Evolutionary conservation across 495 filamentous ascomycete species (phyloP), one percentile per base, ranked within the genome.

Genomic region (Annulohypoxylon stygium): DNA sequence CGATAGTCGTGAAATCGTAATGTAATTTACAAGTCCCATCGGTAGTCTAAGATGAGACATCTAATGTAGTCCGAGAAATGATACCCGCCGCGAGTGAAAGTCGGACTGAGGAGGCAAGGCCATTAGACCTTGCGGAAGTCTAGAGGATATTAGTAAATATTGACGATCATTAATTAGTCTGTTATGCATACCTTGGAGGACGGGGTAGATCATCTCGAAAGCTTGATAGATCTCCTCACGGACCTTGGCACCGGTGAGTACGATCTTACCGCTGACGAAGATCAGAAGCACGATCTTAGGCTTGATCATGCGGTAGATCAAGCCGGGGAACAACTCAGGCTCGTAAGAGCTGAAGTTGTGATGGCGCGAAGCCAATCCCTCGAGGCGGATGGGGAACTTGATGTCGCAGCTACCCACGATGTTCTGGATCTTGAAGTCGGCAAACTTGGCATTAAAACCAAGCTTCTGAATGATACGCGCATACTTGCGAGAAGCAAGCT

Each of bases 261-360:
- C 97, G 69, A 98, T 99, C 88, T 98, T 98, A 74, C 96, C 96
- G 77, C 92, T 95, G 80, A 99, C 96, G 86, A 99, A 99, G 80
- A 99, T 98, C 83, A 99, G 83, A 16, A 99, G 92, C 23, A 99
- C 96, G 71, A 99, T 98, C 91, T 98, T 98, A 25, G 96, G 96
- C 88, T 98, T 97, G 88, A 98, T 98, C 96, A 99, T 99, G 81
- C 96, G 93, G 81, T 99, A 99, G 86, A 99, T 99, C 61, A 99
- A 89, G 88, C 96, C 96, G 71, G 96, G 97, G 89, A 99, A 99
- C 82, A 99, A 81, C 82, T 99, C 96, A 71, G 96, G 96, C 83
- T 99, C 96, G 81, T 99, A 99, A 48, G 94, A 97, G 85, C 93
- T 97, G 91, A 98, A 99, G 84, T 97, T 95, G 86, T 98, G 97